These are phyloP conservation scores for Fragilaria radians DNA, from an alignment of 108 stramenopile genomes.

Conservation along the genomic window DNA sequence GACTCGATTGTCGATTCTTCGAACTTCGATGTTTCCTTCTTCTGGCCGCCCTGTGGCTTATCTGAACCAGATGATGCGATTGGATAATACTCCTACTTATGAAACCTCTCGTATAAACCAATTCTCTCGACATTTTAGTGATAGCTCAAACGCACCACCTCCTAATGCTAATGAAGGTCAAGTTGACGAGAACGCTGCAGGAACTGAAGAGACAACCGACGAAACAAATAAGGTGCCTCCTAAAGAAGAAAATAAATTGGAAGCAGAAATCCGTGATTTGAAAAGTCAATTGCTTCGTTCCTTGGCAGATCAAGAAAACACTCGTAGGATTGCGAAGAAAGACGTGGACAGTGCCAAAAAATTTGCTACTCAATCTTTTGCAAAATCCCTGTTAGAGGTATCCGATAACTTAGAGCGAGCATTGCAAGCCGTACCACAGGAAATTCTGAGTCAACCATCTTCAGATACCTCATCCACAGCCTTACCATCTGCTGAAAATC, in stretches of 20 bases:
- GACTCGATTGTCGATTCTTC: too few species aligned
- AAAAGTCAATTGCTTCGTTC: conserved; percentile 79
- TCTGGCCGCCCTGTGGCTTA: too few species aligned
- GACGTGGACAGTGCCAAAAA: conserved; percentile 82
- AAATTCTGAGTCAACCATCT: conserved; percentile 34
- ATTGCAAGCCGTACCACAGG: conserved; percentile 60
- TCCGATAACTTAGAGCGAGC: conserved; percentile 91
- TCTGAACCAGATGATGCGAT: too few species aligned
- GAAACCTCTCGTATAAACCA: too few species aligned
- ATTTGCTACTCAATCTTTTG: conserved; percentile 85
- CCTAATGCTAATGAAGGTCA: background rate
- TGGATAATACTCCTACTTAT: too few species aligned
- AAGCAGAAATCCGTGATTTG: conserved; percentile 57
- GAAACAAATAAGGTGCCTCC: conserved; percentile 6
- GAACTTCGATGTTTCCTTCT: too few species aligned
- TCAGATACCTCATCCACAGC: too few species aligned
- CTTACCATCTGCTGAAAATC: too few species aligned
- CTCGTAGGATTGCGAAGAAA: conserved; percentile 82
- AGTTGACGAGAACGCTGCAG: conserved; percentile 12
- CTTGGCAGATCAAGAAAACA: conserved; percentile 96
- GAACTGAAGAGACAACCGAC: conserved; percentile 5
- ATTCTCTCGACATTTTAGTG: conserved; percentile 6
- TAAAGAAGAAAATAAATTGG: conserved; percentile 32
- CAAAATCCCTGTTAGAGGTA: conserved; percentile 84
- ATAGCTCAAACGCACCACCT: background rate